Evolutionary conservation across 345 rosid species (phyloP).

Genomic region (Kandelia obovata): DNA sequence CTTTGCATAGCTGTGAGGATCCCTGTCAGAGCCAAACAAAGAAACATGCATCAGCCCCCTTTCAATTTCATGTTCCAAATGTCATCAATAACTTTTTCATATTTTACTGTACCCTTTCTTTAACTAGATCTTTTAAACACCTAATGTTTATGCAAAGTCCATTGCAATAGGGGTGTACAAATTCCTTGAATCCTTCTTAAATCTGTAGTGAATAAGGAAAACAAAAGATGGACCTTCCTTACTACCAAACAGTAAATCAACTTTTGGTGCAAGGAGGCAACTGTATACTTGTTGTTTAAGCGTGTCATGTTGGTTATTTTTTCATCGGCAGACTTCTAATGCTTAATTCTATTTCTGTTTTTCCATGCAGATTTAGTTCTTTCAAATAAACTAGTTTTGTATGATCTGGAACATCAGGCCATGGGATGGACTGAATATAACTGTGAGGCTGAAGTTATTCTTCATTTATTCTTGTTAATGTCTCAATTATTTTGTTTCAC

Average conservation of each 20-base stretch:
- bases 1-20: too few species aligned
- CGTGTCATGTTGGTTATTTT: background rate
- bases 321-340: background rate
- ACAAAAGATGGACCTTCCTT: background rate
- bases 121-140: too few species aligned
- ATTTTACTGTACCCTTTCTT: background rate
- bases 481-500: background rate
- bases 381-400: slow-evolving; percentile 46
- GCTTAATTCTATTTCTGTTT: background rate
- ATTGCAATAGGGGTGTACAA: too few species aligned
- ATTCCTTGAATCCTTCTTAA: too few species aligned
- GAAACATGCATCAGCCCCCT: too few species aligned
- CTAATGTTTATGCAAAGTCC: too few species aligned
- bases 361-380: slow-evolving; percentile 47
- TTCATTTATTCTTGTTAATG: background rate
- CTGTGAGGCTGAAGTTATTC: slow-evolving; percentile 30
- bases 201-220: background rate
- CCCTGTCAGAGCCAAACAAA: too few species aligned
- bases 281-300: background rate
- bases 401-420: slow-evolving; percentile 44
- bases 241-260: background rate
- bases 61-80: background rate
- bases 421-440: slow-evolving; percentile 50
- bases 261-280: background rate
- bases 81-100: background rate